These are phyloP conservation scores for Geotrichum phurueaensis DNA, from an alignment of 1,139 yeast species.

Conservation along the genomic window DNA sequence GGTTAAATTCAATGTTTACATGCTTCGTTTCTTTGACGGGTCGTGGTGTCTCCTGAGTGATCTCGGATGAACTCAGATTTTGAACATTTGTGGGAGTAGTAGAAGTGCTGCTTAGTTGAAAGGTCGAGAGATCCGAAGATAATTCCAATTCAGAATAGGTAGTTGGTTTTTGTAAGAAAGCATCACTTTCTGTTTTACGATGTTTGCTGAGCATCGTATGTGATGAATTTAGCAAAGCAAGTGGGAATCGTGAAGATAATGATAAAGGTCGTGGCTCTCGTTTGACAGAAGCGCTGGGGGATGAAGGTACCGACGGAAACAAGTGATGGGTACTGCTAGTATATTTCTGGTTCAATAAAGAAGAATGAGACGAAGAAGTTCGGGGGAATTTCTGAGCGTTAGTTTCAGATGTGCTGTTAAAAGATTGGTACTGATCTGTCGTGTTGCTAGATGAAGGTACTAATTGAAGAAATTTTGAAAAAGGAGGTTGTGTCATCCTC, in stretches of 20 bases:
- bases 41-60: not conserved
- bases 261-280: not conserved
- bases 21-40: conserved; percentile 76
- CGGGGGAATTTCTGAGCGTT: not conserved
- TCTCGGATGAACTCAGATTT: not conserved
- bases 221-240: not conserved
- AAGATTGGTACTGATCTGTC: not conserved
- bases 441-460: conserved; percentile 1
- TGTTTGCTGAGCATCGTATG: not conserved
- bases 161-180: not conserved
- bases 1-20: conserved; percentile 82
- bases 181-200: not conserved
- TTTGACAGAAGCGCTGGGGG: not conserved
- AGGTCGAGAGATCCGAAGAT: not conserved
- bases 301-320: not conserved
- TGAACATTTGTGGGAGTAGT: conserved; percentile 1
- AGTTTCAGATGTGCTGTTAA: not conserved
- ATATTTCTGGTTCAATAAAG: not conserved
- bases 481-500: not conserved
- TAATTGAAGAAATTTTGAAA: not conserved
- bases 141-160: not conserved
- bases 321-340: not conserved
- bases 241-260: conserved; percentile 1
- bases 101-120: conserved; percentile 2
- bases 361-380: not conserved